Evolutionary conservation across 2,329 filamentous ascomycete species (phyloP).

Genomic region (Ascochyta rabiei): DNA sequence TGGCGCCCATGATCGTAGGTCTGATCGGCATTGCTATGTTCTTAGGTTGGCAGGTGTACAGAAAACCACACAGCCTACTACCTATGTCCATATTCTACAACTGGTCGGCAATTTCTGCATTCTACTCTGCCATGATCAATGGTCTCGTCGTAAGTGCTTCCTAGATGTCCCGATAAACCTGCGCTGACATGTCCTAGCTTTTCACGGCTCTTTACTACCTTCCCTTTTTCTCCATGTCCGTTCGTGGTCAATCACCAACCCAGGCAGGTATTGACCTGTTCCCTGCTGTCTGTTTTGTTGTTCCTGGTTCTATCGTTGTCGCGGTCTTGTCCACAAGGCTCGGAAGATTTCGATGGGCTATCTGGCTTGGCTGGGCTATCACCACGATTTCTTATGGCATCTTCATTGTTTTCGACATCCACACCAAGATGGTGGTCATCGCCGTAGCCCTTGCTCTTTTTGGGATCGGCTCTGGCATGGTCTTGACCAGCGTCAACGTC

Average conservation of each 20-base stretch:
- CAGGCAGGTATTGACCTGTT: constrained; percentile 49
- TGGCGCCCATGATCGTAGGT: constrained; percentile 50
- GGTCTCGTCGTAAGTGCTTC: constrained; percentile 50
- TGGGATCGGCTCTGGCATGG: constrained; percentile 52
- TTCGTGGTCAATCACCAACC: constrained; percentile 42
- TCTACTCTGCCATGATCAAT: constrained; percentile 51
- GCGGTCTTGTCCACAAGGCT: constrained; percentile 31
- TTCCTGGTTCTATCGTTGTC: constrained; percentile 36
- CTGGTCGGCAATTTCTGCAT: constrained; percentile 46
- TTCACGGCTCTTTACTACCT: constrained; percentile 53
- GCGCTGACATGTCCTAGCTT: constrained; percentile 37
- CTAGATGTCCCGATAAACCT: neutral
- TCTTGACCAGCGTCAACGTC: constrained; percentile 50
- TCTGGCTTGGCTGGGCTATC: constrained; percentile 52
- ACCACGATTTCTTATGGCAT: constrained; percentile 47
- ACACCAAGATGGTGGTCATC: constrained; percentile 46
- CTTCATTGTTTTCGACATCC: constrained; percentile 44
- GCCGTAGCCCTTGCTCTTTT: constrained; percentile 47
- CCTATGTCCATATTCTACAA: constrained; percentile 47
- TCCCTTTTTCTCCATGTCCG: constrained; percentile 50
- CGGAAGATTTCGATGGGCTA: constrained; percentile 48
- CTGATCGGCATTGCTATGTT: constrained; percentile 38
- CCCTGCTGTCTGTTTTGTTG: constrained; percentile 42
- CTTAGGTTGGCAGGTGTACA: constrained; percentile 45
- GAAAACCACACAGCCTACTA: constrained; percentile 46